Evolutionary conservation across 148 eudicot species (phyloP).

Genomic region (Pouteria glomerata): DNA sequence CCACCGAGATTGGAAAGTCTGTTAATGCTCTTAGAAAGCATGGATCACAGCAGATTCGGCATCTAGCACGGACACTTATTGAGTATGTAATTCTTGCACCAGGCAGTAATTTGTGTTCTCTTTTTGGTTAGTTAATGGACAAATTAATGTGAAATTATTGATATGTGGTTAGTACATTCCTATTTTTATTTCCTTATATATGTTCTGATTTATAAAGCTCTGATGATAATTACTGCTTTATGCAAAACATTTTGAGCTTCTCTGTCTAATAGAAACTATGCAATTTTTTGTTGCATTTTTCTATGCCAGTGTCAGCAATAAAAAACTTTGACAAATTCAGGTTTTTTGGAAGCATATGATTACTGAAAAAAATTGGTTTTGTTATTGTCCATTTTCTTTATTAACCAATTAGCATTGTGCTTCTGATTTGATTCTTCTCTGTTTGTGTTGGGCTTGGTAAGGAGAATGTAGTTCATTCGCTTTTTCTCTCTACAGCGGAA

Average conservation of each 20-base stretch:
- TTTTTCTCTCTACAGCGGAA: background rate
- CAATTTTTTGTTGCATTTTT: background rate
- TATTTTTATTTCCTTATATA: background rate
- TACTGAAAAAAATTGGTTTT: no score
- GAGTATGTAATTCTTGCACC: slow-evolving; percentile 48
- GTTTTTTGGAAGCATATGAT: background rate
- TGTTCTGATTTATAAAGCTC: background rate
- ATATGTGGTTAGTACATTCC: background rate
- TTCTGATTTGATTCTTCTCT: background rate
- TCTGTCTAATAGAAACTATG: background rate
- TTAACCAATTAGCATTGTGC: background rate
- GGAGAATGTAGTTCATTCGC: background rate
- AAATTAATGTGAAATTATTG: background rate
- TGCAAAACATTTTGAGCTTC: background rate
- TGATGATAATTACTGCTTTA: background rate
- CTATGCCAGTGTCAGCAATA: no score
- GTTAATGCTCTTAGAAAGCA: slow-evolving; percentile 66
- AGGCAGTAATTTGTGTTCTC: background rate
- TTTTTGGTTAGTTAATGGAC: background rate
- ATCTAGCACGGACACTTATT: slow-evolving; percentile 55
- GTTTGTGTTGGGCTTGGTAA: background rate
- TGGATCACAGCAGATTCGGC: slow-evolving; percentile 49
- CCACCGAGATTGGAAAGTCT: slow-evolving; percentile 86
- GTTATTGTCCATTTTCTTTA: background rate
- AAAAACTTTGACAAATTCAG: no score